These are phyloP conservation scores for Boehmeria nivea DNA, from an alignment of 306 rosid species.

Conservation along the genomic window DNA sequence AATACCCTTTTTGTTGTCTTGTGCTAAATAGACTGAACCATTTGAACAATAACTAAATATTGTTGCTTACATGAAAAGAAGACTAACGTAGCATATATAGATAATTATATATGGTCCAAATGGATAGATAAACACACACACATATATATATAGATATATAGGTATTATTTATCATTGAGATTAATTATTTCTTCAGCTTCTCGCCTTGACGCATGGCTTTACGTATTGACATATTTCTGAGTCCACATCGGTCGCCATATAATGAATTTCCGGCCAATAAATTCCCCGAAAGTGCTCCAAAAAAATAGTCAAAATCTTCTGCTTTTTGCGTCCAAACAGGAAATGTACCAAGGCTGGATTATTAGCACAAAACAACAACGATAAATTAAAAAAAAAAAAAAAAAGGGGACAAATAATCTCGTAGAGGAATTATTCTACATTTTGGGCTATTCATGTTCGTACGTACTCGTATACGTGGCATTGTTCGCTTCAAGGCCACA, in stretches of 20 bases:
- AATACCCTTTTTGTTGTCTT: not conserved
- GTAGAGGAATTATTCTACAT: not conserved
- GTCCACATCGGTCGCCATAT: not conserved
- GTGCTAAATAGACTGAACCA: constrained; percentile 4
- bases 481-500: not conserved
- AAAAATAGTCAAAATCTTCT: constrained; percentile 9
- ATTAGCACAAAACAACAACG: not conserved
- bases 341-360: not conserved
- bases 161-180: not conserved
- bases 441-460: not conserved
- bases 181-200: not conserved
- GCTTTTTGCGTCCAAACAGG: constrained; percentile 2
- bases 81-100: not conserved
- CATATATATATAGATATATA: not conserved
- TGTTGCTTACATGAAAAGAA: not conserved
- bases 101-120: too few relatives aligned
- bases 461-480: not conserved
- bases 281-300: not conserved
- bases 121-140: not conserved
- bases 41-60: constrained; percentile 5
- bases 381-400: not conserved
- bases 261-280: constrained; percentile 11
- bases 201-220: constrained; percentile 7
- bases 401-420: not conserved
- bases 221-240: not conserved